phyloP scores from a whole-genome alignment of 805 yeast species.

The Pichia nanzhaoensis region DNA sequence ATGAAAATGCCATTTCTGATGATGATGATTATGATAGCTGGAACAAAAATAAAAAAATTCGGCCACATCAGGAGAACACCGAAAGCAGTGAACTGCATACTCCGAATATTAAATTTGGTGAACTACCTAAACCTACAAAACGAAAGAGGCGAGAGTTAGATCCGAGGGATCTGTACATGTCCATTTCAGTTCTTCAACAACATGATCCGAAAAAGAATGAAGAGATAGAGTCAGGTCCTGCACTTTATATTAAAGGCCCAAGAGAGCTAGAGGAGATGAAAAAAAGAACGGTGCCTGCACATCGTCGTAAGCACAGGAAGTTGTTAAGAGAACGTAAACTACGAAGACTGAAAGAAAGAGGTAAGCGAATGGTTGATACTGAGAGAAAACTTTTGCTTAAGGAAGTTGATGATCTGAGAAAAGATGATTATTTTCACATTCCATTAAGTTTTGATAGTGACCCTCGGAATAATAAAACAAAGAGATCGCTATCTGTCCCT shows the following conservation, averaged over 20 bases:
- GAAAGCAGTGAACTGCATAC: not conserved
- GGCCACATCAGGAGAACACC: too few species aligned
- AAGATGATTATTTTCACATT: constrained; percentile 1
- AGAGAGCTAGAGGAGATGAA: constrained; percentile 46
- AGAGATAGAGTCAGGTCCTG: constrained; percentile 63
- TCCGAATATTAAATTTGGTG: constrained; percentile 49
- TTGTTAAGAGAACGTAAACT: constrained; percentile 16
- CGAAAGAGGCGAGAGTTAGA: constrained; percentile 41
- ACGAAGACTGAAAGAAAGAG: not conserved
- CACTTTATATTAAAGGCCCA: constrained; percentile 71
- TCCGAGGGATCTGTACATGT: constrained; percentile 79
- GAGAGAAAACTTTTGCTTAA: not conserved
- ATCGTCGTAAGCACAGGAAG: constrained; percentile 21
- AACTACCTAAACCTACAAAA: constrained; percentile 49
- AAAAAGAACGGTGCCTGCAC: constrained; percentile 16
- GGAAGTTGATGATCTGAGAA: constrained; percentile 1
- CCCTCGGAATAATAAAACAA: not conserved
- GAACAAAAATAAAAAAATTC: not conserved
- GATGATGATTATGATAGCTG: not conserved
- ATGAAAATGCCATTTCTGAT: not conserved
- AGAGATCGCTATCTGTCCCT: constrained; percentile 5
- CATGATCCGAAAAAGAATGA: constrained; percentile 33
- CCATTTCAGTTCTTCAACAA: constrained; percentile 69
- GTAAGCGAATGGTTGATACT: not conserved
- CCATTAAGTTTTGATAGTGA: not conserved